These are phyloP conservation scores for Akanthomyces dipterigenus DNA, from an alignment of 2,329 filamentous ascomycete genomes.

Conservation along the genomic window DNA sequence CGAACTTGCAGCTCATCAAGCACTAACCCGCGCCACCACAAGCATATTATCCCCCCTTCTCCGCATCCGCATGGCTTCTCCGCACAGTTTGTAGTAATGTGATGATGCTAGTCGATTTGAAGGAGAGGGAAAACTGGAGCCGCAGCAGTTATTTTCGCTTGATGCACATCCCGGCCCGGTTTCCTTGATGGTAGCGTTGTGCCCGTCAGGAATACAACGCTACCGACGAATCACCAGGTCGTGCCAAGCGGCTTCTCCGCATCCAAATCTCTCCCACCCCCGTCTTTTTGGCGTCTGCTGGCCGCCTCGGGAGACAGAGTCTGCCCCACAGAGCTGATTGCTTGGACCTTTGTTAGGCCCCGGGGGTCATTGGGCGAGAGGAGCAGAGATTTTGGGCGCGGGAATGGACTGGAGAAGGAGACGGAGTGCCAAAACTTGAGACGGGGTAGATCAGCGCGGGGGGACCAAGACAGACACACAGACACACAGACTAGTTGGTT, in stretches of 20 bases:
- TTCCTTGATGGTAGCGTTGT: background rate
- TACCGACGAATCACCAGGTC: background rate
- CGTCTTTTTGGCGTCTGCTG: background rate
- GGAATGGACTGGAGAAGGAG: no score
- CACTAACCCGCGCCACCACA: background rate
- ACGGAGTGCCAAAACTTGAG: no score
- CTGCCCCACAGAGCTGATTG: background rate
- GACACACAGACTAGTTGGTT: background rate
- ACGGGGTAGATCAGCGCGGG: background rate
- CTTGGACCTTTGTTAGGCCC: background rate
- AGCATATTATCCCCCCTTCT: background rate
- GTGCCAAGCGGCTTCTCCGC: background rate
- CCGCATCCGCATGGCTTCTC: background rate
- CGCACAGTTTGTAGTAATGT: background rate
- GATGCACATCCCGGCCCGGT: background rate
- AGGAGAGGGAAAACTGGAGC: background rate
- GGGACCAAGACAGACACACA: background rate
- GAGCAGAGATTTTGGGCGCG: no score
- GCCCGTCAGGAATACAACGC: background rate
- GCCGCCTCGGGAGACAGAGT: no score
- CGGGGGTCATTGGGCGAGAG: no score
- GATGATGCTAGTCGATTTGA: background rate
- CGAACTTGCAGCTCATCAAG: no score
- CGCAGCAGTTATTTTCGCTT: background rate
- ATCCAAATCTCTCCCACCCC: background rate